A percentile compares a stretch with the other conserved stretches of the same genome.
Conservation (phyloP, 2,329 filamentous ascomycete genomes). For the Fusarium sp. region DNA sequence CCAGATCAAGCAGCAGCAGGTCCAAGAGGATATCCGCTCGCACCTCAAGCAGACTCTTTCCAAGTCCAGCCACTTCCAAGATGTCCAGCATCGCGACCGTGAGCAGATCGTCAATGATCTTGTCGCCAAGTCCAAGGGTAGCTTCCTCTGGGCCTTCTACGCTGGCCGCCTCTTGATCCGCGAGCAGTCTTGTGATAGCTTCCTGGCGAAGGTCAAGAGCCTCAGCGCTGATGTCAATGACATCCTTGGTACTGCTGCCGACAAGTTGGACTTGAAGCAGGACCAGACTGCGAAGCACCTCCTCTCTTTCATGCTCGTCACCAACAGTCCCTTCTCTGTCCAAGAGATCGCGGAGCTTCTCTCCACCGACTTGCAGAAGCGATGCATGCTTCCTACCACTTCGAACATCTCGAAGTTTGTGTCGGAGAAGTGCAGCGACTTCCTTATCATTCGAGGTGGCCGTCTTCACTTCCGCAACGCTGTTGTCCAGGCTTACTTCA, state of each 20-base stretch:
- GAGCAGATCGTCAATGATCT: conserved; percentile 49
- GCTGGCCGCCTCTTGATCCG: conserved; percentile 46
- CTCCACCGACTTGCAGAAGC: conserved; percentile 42
- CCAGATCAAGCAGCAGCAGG: conserved; percentile 48
- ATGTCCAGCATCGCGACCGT: conserved; percentile 41
- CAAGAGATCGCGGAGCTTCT: conserved; percentile 51
- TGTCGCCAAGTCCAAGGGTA: conserved; percentile 49
- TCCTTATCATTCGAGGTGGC: conserved; percentile 51
- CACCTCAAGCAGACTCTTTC: conserved; percentile 38
- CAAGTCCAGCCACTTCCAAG: conserved; percentile 23
- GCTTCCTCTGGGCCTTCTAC: conserved; percentile 54
- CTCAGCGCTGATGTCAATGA: conserved; percentile 21
- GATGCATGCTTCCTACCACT: background rate
- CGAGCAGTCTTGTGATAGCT: conserved; percentile 28
- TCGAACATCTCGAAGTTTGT: conserved; percentile 36
- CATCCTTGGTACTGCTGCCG: conserved; percentile 23
- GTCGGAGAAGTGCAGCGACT: conserved; percentile 31
- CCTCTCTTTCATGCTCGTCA: conserved; percentile 51
- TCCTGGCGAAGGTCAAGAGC: conserved; percentile 15
- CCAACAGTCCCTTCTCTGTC: conserved; percentile 48
- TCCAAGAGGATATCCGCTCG: conserved; percentile 50
- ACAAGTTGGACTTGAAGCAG: conserved; percentile 25
- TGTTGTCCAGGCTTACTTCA: conserved; percentile 48
- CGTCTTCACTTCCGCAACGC: conserved; percentile 53
- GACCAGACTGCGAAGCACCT: conserved; percentile 39